Evolutionary conservation across 495 filamentous ascomycete species (phyloP).

Genomic region (Aspergillus baeticus): DNA sequence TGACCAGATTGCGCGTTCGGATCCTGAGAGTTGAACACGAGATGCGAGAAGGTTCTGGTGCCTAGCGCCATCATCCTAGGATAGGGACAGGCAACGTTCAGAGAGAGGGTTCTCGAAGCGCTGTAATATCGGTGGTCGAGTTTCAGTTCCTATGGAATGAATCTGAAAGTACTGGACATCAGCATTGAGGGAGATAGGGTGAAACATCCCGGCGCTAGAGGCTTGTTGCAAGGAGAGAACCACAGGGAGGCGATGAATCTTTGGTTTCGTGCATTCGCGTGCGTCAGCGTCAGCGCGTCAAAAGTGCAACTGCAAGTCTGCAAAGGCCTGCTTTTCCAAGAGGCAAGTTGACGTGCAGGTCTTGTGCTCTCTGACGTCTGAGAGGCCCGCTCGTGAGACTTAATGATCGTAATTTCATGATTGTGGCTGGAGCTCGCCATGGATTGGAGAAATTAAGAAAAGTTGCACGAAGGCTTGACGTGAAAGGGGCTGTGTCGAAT

Average conservation of each 20-base stretch:
- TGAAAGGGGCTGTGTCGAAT: conserved; percentile 6
- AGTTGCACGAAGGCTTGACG: background rate
- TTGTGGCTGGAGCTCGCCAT: conserved; percentile 6
- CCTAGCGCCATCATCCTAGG: background rate
- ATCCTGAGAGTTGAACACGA: background rate
- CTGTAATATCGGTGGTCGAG: background rate
- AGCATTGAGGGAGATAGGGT: background rate
- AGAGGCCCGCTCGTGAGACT: background rate
- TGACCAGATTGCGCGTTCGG: background rate
- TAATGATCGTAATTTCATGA: background rate
- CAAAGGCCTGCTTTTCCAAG: background rate
- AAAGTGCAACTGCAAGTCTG: too few relatives aligned
- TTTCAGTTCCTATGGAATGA: background rate
- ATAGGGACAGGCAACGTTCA: background rate
- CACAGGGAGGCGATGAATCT: background rate
- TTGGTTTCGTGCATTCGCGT: background rate
- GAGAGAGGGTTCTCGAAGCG: background rate
- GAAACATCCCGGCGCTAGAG: conserved; percentile 5
- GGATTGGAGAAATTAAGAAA: background rate
- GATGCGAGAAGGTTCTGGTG: background rate
- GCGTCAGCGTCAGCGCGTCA: background rate
- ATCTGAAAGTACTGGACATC: conserved; percentile 2
- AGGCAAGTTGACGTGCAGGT: background rate
- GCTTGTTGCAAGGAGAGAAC: background rate
- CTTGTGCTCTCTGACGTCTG: background rate